phyloP scores from a whole-genome alignment of 2,329 filamentous ascomycete genomes.

The Karstenula rhodostoma region DNA sequence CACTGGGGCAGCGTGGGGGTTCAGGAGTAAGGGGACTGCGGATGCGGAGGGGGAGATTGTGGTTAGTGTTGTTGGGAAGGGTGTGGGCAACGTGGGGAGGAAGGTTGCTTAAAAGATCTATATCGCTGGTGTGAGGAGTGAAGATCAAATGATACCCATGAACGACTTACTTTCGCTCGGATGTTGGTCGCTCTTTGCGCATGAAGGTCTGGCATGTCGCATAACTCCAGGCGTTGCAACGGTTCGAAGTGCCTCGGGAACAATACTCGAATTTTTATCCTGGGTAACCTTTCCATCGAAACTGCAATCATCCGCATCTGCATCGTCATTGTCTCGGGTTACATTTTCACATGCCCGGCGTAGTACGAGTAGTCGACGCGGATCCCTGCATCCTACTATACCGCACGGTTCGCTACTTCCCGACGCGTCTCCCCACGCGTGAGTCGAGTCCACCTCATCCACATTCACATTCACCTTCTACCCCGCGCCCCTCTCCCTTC shows the following conservation, averaged over 20 bases:
- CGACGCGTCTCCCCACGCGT: not conserved
- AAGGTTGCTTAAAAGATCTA: conserved; percentile 71
- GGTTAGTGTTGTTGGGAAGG: conserved; percentile 89
- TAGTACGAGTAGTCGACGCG: too few species aligned
- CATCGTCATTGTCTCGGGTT: too few species aligned
- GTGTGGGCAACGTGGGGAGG: conserved; percentile 92
- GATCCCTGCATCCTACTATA: too few species aligned
- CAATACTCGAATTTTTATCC: too few species aligned
- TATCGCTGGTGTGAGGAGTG: not conserved
- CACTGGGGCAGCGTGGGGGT: conserved; percentile 88
- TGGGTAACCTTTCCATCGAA: too few species aligned
- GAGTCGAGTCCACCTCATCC: not conserved
- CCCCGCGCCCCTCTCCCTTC: not conserved
- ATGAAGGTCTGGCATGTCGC: not conserved
- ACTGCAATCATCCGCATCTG: too few species aligned
- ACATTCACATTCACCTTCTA: not conserved
- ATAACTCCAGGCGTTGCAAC: too few species aligned
- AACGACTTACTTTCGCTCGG: not conserved
- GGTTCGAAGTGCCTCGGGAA: too few species aligned
- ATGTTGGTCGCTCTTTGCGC: not conserved
- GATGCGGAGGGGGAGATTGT: conserved; percentile 72
- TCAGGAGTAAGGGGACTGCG: conserved; percentile 66
- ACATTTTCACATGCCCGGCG: not conserved
- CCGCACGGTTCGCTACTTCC: conserved; percentile 12
- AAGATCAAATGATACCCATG: conserved; percentile 6